Conservation (phyloP, 306 rosid genomes). For the Dryas octopetala region DNA sequence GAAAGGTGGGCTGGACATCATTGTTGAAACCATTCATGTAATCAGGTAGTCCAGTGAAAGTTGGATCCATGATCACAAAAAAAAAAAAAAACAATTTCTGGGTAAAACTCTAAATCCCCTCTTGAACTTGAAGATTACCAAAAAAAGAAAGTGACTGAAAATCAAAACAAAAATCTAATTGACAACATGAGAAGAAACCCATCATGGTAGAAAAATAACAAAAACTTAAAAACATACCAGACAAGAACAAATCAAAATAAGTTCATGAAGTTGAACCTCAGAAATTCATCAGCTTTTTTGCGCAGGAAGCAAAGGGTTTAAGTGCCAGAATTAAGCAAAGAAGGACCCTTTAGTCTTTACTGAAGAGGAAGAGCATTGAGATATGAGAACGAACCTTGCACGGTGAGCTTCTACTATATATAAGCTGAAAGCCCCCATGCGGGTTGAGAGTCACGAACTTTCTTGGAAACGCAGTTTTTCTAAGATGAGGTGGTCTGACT, state of each 20-base stretch:
- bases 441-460: neutral
- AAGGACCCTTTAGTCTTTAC: slow-evolving; percentile 12
- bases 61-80: slow-evolving; percentile 31
- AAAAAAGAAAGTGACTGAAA: neutral
- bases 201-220: neutral
- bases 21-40: slow-evolving; percentile 19
- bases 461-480: neutral
- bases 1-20: slow-evolving; percentile 7
- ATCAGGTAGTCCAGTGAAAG: slow-evolving; percentile 21
- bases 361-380: slow-evolving; percentile 2
- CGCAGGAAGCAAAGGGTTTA: neutral
- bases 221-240: neutral
- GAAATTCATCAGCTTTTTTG: neutral
- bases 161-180: neutral
- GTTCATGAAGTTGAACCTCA: slow-evolving; percentile 13
- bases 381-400: neutral
- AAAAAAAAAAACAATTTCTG: neutral
- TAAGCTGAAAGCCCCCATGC: neutral
- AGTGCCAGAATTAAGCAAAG: slow-evolving; percentile 7
- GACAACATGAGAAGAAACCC: neutral
- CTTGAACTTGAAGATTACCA: neutral
- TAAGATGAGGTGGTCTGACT: neutral
- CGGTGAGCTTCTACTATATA: neutral
- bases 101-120: neutral
- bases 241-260: neutral